Conservation (phyloP, 2,329 filamentous ascomycete species). For the Ophiostoma ips region DNA sequence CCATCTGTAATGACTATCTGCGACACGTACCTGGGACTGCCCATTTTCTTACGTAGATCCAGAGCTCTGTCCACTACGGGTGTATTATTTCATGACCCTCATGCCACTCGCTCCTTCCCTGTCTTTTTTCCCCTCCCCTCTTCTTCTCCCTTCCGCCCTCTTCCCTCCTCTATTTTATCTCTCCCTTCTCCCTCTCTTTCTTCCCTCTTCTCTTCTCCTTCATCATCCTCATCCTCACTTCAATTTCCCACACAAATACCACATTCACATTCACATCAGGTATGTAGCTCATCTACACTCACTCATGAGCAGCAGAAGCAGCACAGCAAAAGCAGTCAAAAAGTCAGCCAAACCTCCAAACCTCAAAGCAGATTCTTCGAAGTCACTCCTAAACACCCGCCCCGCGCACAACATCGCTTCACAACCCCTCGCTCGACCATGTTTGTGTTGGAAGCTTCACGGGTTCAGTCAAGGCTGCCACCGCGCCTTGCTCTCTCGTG, state of each 20-base stretch:
- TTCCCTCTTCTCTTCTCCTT: background rate
- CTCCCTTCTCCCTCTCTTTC: background rate
- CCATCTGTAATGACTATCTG: background rate
- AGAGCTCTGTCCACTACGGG: background rate
- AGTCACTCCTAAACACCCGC: background rate
- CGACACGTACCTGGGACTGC: no score
- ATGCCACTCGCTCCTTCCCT: slow-evolving; percentile 1
- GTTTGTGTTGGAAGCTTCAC: no score
- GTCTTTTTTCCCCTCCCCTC: background rate
- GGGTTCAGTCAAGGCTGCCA: no score
- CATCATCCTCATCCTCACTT: background rate
- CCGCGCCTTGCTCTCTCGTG: no score
- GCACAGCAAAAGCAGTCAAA: background rate
- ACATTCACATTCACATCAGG: background rate
- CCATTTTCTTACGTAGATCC: background rate
- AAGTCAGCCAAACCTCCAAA: background rate
- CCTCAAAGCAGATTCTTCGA: background rate
- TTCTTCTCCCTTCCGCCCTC: background rate
- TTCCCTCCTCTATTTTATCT: background rate
- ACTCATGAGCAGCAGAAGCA: background rate
- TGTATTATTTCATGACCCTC: background rate
- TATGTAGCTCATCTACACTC: background rate
- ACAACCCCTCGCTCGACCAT: no score
- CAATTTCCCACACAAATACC: background rate
- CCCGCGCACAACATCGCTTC: no score